These are phyloP conservation scores for Phoma sp. DNA, from an alignment of 2,329 filamentous ascomycete genomes.

Conservation along the genomic window DNA sequence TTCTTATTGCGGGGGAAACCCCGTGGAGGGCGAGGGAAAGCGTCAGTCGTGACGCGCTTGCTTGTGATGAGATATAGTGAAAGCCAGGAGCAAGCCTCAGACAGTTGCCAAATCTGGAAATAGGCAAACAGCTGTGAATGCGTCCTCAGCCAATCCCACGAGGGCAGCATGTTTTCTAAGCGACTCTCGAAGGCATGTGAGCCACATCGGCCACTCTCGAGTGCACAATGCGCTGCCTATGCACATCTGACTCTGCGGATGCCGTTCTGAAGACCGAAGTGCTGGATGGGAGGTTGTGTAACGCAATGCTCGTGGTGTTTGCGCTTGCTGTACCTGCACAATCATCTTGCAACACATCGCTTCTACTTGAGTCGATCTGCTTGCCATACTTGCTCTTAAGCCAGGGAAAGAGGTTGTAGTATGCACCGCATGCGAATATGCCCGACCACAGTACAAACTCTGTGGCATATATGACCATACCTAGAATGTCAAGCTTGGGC, in stretches of 20 bases:
- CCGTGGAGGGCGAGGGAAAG: conserved; percentile 9
- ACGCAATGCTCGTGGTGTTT: conserved; percentile 38
- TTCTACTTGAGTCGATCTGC: neutral
- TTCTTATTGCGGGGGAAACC: conserved; percentile 7
- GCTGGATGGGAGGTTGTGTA: conserved; percentile 62
- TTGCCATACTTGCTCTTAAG: conserved; percentile 45
- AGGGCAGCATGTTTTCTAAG: conserved; percentile 10
- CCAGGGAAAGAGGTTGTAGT: conserved; percentile 69
- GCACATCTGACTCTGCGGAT: conserved; percentile 47
- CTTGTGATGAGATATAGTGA: neutral
- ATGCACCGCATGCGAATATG: conserved; percentile 68
- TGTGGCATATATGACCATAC: conserved; percentile 70
- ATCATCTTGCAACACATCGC: neutral
- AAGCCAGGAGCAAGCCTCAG: neutral
- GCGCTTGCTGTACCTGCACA: neutral
- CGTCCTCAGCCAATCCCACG: neutral
- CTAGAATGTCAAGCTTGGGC: conserved; percentile 63
- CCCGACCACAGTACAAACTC: conserved; percentile 72
- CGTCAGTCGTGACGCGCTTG: conserved; percentile 8
- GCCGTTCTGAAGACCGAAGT: conserved; percentile 69
- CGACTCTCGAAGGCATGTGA: conserved; percentile 13
- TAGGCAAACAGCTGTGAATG: conserved; percentile 1
- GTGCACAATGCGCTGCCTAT: conserved; percentile 25
- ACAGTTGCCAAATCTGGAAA: neutral
- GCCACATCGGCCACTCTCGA: conserved; percentile 6